phyloP scores from a whole-genome alignment of 352 stramenopile genomes.

The Hyaloperonospora brassicae region DNA sequence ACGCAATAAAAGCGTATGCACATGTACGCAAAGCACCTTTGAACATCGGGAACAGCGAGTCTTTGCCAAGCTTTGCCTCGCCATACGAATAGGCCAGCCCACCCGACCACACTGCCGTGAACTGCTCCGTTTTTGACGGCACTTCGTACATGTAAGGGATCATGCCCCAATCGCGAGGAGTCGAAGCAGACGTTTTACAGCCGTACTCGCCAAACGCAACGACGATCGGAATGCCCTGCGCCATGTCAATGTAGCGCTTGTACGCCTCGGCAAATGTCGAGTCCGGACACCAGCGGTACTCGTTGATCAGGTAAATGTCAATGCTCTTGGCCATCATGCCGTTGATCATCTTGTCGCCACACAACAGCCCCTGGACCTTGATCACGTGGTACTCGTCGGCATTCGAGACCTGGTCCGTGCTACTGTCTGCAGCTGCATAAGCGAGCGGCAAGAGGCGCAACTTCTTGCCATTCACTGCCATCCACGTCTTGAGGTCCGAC shows the following conservation, averaged over 20 bases:
- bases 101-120: slow-evolving; percentile 75
- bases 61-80: slow-evolving; percentile 61
- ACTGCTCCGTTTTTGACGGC: slow-evolving; percentile 53
- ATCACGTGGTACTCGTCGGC: slow-evolving; percentile 76
- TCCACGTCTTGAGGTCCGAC: slow-evolving; percentile 82
- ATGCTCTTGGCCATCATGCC: slow-evolving; percentile 78
- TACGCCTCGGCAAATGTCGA: slow-evolving; percentile 67
- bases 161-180: slow-evolving; percentile 63
- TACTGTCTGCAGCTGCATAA: slow-evolving; percentile 77
- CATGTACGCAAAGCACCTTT: slow-evolving; percentile 30
- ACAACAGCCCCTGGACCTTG: slow-evolving; percentile 80
- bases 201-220: slow-evolving; percentile 78
- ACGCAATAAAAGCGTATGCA: neutral
- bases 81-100: slow-evolving; percentile 81
- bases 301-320: slow-evolving; percentile 86
- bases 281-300: slow-evolving; percentile 78
- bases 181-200: slow-evolving; percentile 46
- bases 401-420: slow-evolving; percentile 46
- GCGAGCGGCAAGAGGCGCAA: slow-evolving; percentile 70
- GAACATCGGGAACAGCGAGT: slow-evolving; percentile 78
- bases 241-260: slow-evolving; percentile 60
- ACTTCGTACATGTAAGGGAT: slow-evolving; percentile 71
- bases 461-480: slow-evolving; percentile 78
- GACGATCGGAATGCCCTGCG: slow-evolving; percentile 71
- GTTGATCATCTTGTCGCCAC: slow-evolving; percentile 76